Percentiles rank a stretch among this genome's conserved stretches.
These are phyloP conservation scores for Penicillium sclerotigenum DNA, from an alignment of 2,329 filamentous ascomycete genomes.

Conservation along the genomic window DNA sequence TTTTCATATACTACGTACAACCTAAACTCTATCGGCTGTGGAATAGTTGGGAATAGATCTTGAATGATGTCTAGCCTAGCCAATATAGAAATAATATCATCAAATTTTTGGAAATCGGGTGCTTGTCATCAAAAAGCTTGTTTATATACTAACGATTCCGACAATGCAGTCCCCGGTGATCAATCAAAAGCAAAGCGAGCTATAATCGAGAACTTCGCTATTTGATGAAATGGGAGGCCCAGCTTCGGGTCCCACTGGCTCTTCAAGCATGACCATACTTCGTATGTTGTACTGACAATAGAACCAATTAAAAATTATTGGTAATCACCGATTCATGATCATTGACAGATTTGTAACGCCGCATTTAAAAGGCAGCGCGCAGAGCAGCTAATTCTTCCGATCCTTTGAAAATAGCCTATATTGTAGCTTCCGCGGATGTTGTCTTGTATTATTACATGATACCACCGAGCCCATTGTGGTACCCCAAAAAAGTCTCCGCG, in stretches of 20 bases:
- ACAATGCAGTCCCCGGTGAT: too few relatives aligned
- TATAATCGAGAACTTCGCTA: neutral
- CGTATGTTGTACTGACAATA: too few relatives aligned
- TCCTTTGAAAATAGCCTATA: neutral
- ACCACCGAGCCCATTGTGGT: neutral
- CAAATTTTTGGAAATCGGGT: neutral
- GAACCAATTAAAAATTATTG: neutral
- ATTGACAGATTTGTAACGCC: too few relatives aligned
- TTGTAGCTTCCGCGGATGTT: neutral
- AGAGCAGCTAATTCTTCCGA: neutral
- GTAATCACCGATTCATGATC: neutral
- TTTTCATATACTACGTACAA: too few relatives aligned
- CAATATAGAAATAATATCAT: neutral
- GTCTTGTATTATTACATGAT: neutral
- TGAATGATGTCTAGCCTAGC: neutral
- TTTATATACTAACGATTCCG: neutral
- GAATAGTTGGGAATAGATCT: neutral
- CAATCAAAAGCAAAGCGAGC: neutral
- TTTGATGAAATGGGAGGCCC: neutral
- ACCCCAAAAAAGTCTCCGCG: neutral
- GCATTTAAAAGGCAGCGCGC: neutral
- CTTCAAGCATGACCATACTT: neutral
- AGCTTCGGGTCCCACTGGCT: neutral
- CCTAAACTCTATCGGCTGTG: neutral
- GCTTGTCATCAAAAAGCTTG: neutral